Evolutionary conservation across 2,329 filamentous ascomycete species (phyloP).

Genomic region (Fusarium mangiferae): DNA sequence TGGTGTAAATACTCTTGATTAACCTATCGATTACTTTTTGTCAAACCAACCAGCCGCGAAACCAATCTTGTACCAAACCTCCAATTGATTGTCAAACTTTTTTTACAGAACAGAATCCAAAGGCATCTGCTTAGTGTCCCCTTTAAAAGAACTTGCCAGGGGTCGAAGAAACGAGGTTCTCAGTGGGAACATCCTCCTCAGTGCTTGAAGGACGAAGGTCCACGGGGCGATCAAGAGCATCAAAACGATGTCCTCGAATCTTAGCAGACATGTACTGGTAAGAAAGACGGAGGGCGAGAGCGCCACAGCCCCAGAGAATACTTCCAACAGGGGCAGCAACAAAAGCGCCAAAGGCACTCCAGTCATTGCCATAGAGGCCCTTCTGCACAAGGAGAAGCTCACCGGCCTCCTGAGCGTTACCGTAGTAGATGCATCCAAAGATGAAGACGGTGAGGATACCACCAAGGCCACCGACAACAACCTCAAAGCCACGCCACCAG

Average conservation of each 20-base stretch:
- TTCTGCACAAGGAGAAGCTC: slow-evolving; percentile 77
- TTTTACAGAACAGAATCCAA: slow-evolving; percentile 6
- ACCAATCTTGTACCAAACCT: background rate
- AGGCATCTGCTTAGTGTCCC: slow-evolving; percentile 1
- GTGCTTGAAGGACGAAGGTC: slow-evolving; percentile 44
- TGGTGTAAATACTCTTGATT: background rate
- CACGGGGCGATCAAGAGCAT: slow-evolving; percentile 69
- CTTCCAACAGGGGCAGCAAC: slow-evolving; percentile 82
- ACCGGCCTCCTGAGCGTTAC: slow-evolving; percentile 69
- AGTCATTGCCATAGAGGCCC: slow-evolving; percentile 80
- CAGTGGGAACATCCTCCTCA: slow-evolving; percentile 44
- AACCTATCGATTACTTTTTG: background rate
- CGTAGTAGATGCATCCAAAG: slow-evolving; percentile 83
- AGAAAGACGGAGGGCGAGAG: slow-evolving; percentile 67
- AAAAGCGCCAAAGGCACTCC: slow-evolving; percentile 86
- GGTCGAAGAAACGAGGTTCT: slow-evolving; percentile 47
- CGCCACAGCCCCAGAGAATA: slow-evolving; percentile 75
- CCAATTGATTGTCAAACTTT: background rate
- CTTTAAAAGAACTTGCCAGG: slow-evolving; percentile 66
- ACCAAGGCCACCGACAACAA: slow-evolving; percentile 80
- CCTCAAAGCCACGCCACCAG: slow-evolving; percentile 84
- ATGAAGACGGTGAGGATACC: slow-evolving; percentile 84
- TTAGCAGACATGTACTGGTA: slow-evolving; percentile 69
- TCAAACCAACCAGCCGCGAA: background rate
- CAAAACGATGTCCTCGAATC: slow-evolving; percentile 69